These are phyloP conservation scores for Medicago truncatula DNA, from an alignment of 306 rosid genomes.

Conservation along the genomic window DNA sequence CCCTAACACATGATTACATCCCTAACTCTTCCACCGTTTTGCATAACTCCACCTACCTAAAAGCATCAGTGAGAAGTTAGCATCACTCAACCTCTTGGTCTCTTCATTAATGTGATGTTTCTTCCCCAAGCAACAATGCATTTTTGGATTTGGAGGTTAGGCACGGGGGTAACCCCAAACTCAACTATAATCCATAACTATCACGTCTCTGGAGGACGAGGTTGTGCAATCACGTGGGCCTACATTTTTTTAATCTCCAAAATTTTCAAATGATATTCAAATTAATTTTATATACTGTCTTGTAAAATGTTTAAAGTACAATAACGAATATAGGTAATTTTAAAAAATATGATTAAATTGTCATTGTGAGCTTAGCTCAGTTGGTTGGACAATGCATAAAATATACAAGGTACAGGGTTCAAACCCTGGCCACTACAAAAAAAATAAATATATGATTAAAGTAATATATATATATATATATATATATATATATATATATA, in stretches of 20 bases:
- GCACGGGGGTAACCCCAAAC: conserved; percentile 37
- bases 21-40: conserved; percentile 28
- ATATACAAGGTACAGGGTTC: too few species aligned
- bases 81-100: conserved; percentile 23
- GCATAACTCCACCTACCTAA: conserved; percentile 8
- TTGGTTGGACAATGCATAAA: too few species aligned
- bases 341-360: too few species aligned
- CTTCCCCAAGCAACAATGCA: conserved; percentile 28
- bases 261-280: too few species aligned
- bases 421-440: too few species aligned
- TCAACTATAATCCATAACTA: conserved; percentile 42
- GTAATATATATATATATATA: too few species aligned
- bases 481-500: too few species aligned
- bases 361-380: too few species aligned
- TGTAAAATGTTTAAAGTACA: too few species aligned
- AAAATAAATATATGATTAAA: too few species aligned
- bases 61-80: conserved; percentile 43
- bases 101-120: conserved; percentile 43
- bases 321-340: too few species aligned
- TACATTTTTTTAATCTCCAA: not conserved
- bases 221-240: conserved; percentile 44
- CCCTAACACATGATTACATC: not conserved
- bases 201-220: conserved; percentile 17
- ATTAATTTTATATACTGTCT: too few species aligned
- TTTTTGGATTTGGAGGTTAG: conserved; percentile 42